Evolutionary conservation across 1,284 basidiomycete genomes (phyloP).

Genomic region (Puccinia triticina): DNA sequence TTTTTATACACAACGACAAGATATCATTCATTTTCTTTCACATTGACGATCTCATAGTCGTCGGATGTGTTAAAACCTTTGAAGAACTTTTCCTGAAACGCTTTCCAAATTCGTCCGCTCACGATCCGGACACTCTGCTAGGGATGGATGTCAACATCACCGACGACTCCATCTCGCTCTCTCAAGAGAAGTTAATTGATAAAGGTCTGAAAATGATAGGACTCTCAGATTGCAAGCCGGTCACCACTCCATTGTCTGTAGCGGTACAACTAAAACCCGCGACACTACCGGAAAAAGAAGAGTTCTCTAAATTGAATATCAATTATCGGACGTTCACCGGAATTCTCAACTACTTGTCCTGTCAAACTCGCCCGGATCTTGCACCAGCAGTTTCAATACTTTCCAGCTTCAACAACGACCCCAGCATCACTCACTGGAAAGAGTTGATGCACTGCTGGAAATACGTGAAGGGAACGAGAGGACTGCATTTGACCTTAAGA

Average conservation of each 20-base stretch:
- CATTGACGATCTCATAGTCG: constrained; percentile 7
- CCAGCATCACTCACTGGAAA: neutral
- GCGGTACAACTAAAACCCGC: neutral
- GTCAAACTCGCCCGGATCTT: constrained; percentile 7
- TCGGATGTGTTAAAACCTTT: neutral
- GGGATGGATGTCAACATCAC: neutral
- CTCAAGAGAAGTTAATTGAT: neutral
- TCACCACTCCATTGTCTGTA: neutral
- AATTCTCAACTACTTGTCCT: constrained; percentile 6
- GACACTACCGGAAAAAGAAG: neutral
- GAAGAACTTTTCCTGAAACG: neutral
- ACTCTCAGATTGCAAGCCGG: neutral
- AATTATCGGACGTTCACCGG: constrained; percentile 1
- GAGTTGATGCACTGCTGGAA: neutral
- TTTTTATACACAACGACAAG: constrained; percentile 5
- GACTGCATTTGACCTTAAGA: neutral
- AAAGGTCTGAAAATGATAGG: neutral
- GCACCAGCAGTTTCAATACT: neutral
- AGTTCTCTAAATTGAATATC: neutral
- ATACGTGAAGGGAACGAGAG: neutral
- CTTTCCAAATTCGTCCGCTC: constrained; percentile 11
- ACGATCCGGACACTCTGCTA: neutral
- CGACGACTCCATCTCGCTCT: neutral
- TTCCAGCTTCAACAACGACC: neutral
- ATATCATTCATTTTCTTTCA: constrained; percentile 4